A percentile compares a stretch with the other conserved stretches of the same genome.
phyloP scores from a whole-genome alignment of 352 stramenopile genomes.

The Saprolegnia parasitica region DNA sequence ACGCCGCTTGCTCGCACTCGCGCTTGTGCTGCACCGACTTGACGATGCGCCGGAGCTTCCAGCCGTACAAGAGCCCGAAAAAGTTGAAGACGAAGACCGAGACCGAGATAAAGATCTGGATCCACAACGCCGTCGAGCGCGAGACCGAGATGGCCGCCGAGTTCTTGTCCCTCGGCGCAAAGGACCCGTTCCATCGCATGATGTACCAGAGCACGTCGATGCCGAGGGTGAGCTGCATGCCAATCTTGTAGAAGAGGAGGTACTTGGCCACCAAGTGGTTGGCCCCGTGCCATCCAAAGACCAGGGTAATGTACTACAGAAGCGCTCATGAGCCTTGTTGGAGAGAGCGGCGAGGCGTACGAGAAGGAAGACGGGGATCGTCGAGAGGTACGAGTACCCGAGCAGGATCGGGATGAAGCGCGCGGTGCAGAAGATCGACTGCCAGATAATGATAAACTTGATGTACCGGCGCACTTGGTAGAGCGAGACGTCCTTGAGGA shows the following conservation, averaged over 20 bases:
- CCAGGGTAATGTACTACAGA: conserved; percentile 67
- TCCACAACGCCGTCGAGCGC: conserved; percentile 68
- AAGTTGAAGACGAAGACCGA: conserved; percentile 74
- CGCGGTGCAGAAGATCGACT: conserved; percentile 73
- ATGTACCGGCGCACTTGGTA: conserved; percentile 73
- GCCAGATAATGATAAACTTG: conserved; percentile 85
- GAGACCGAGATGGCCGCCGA: conserved; percentile 50
- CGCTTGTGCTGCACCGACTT: conserved; percentile 78
- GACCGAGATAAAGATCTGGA: conserved; percentile 85
- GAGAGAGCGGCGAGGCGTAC: conserved; percentile 31
- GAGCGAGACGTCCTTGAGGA: conserved; percentile 85
- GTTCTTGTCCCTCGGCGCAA: not conserved
- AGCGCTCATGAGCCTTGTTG: not conserved
- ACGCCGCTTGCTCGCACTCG: conserved; percentile 68
- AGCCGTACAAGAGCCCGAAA: conserved; percentile 73
- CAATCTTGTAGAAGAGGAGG: conserved; percentile 85
- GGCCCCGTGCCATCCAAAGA: conserved; percentile 84
- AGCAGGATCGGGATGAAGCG: conserved; percentile 85
- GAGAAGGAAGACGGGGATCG: conserved; percentile 76
- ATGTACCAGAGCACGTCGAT: conserved; percentile 85
- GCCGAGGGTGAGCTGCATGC: conserved; percentile 80
- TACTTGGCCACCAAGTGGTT: conserved; percentile 84
- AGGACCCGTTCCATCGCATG: conserved; percentile 72
- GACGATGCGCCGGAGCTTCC: conserved; percentile 83
- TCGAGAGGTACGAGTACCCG: conserved; percentile 77